Base-by-base conservation (phyloP, 2,329 filamentous ascomycete species). In the Scedosporium apiospermum region DNA sequence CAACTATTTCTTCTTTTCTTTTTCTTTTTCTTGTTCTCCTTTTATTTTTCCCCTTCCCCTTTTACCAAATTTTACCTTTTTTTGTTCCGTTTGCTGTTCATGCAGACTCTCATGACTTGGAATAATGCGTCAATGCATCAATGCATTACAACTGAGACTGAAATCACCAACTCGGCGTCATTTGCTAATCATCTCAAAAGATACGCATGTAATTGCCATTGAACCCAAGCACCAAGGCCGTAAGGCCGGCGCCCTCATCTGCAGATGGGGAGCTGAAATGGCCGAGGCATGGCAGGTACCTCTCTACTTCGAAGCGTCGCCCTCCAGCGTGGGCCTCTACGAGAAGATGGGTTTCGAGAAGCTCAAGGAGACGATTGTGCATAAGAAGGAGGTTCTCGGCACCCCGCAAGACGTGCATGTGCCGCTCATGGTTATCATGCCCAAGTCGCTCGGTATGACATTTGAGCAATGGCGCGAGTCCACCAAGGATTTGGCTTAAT, bases 271-370 rank as follows among this genome's bases (percentile, higher is more conserved):
- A 38, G 67, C 71, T n/a, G 68, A 74, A 21, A 67, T 74, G 53
- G 71, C 74, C 62, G 71, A 76, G 62, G 66, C 72, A 16, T 67
- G 72, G 21, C 67, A 67, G 14, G 64, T 80, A 34, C 78, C 78
- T 3, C 69, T 79, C 3, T 81, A 81, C 69, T 73, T 81, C 49
- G 79, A 82, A 67, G 76, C 77, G 1, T 79, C 77, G 0, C 74
- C 71, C 3, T 71, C 72, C 4, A 77, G 76, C 0, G 69, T 74
- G 44, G 69, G 69, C 6, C 69, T 82, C 30, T 82, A 82, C 67
- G 70, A 74, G 63, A 80, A 76, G 64, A 72, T 78, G 66, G 79
- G 79, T 2, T 82, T 79, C 66, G 69, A 71, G 59, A 70, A 69
- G 60, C 66, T 80, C 5, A 71, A 73, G 2, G 72, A 76, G 49